Conservation (phyloP, 2,329 filamentous ascomycete species). For the Ascochyta lentis region DNA sequence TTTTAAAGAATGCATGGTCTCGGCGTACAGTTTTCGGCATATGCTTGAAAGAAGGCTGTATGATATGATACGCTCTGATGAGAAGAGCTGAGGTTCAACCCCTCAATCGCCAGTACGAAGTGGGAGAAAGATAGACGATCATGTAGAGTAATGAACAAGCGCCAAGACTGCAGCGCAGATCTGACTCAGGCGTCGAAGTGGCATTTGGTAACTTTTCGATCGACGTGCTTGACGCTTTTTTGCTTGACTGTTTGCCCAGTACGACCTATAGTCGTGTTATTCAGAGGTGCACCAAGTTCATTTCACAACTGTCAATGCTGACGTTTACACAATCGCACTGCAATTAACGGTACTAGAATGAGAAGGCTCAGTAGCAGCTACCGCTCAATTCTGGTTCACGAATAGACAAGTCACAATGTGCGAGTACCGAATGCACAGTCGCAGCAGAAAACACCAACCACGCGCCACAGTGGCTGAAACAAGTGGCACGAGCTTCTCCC, state of each 20-base stretch:
- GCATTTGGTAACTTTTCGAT: no score
- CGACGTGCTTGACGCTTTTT: no score
- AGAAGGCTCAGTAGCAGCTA: no score
- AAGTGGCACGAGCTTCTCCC: constrained; percentile 13
- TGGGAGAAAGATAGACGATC: background rate
- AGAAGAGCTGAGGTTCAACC: constrained; percentile 45
- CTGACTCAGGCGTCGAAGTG: background rate
- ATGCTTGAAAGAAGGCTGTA: constrained; percentile 48
- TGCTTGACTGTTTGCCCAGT: no score
- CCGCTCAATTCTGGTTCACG: no score
- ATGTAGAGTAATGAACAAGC: background rate
- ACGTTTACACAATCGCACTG: no score
- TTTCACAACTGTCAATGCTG: no score
- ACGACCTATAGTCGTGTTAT: no score
- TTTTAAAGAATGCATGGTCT: constrained; percentile 21
- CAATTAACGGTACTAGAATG: no score
- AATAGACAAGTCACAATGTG: no score
- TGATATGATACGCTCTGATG: constrained; percentile 27
- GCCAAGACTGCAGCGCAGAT: background rate
- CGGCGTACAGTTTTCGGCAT: constrained; percentile 44
- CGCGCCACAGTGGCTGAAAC: constrained; percentile 25
- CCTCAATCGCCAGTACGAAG: constrained; percentile 26
- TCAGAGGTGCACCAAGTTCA: no score
- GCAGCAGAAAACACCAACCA: background rate
- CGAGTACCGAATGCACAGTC: no score